These are phyloP conservation scores for Coelastrella sp. DNA, from an alignment of 139 green algal genomes.

Conservation along the genomic window DNA sequence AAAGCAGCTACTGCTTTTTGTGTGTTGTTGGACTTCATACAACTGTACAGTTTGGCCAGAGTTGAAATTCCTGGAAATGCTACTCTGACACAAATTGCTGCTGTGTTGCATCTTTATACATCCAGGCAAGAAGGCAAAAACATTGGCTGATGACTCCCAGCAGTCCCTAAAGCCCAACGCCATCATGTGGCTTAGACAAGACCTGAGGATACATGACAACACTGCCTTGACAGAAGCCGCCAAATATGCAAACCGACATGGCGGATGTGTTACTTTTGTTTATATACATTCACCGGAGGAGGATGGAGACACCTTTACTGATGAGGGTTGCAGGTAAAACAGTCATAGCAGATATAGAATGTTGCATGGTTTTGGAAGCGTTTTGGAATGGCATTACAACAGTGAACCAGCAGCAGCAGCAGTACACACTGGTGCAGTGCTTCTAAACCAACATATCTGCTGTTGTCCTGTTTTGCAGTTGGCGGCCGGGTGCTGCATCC, in stretches of 20 bases:
- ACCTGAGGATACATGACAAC: constrained; percentile 77
- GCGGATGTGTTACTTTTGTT: constrained; percentile 59
- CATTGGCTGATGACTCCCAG: not conserved
- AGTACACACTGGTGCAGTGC: not conserved
- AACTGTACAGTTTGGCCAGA: too few species aligned
- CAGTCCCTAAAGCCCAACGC: constrained; percentile 37
- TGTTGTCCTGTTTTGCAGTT: not conserved
- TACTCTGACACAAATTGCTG: too few species aligned
- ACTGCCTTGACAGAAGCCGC: constrained; percentile 60
- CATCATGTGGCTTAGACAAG: constrained; percentile 63
- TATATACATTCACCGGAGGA: constrained; percentile 67
- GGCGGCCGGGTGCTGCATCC: not conserved
- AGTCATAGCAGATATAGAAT: too few species aligned
- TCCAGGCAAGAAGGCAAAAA: not conserved
- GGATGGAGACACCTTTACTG: constrained; percentile 49
- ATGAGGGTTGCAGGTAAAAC: not conserved
- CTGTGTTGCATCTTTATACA: too few species aligned
- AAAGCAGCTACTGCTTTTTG: too few species aligned
- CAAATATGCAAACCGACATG: constrained; percentile 24
- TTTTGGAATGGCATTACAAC: too few species aligned
- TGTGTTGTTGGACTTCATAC: too few species aligned
- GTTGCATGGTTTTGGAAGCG: too few species aligned
- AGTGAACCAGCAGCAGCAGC: not conserved
- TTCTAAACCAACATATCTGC: not conserved
- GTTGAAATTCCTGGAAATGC: too few species aligned